A percentile compares a stretch with the other conserved stretches of the same genome.
phyloP scores from a whole-genome alignment of 352 stramenopile species.

The Aphanomyces cochlioides region DNA sequence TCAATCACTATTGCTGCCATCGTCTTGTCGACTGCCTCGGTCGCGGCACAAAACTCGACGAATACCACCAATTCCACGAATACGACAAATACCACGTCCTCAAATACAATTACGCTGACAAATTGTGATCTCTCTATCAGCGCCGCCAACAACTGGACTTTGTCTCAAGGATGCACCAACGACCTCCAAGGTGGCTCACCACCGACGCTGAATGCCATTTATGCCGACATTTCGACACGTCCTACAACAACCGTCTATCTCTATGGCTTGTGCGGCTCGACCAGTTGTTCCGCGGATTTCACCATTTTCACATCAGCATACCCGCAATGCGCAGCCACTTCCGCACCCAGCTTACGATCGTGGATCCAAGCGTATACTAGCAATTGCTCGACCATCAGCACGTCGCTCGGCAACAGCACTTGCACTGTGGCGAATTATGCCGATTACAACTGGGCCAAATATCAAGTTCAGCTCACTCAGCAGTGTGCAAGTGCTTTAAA shows the following conservation, averaged over 20 bases:
- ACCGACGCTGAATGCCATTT: neutral
- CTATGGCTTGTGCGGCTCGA: neutral
- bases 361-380: too few relatives aligned
- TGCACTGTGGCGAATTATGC: neutral
- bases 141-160: too few relatives aligned
- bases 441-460: neutral
- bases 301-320: neutral
- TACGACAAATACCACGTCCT: too few relatives aligned
- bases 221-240: neutral
- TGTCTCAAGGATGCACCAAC: neutral
- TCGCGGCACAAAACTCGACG: too few relatives aligned
- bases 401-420: too few relatives aligned
- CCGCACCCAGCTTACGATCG: neutral
- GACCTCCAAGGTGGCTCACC: neutral
- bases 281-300: neutral
- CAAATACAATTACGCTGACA: too few relatives aligned
- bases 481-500: neutral
- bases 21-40: too few relatives aligned
- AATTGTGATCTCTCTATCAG: too few relatives aligned
- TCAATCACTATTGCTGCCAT: too few relatives aligned
- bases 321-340: neutral
- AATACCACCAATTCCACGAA: too few relatives aligned
- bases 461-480: neutral
- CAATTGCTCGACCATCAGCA: too few relatives aligned
- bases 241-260: neutral